phyloP scores from a whole-genome alignment of 768 basidiomycete genomes.

The Zangia roseola region DNA sequence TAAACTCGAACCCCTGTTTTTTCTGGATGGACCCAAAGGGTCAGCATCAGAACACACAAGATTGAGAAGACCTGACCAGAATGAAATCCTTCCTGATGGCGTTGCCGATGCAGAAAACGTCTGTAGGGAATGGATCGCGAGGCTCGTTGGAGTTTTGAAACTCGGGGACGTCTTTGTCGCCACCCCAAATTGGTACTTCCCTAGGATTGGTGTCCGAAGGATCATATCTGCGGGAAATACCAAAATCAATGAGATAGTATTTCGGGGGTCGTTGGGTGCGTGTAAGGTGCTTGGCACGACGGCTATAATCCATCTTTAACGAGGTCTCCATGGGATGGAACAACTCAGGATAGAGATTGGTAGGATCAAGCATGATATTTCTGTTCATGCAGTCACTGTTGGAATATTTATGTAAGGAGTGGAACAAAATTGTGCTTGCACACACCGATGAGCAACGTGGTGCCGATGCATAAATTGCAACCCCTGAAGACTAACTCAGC shows the following conservation, averaged over 20 bases:
- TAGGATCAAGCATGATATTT: slow-evolving; percentile 37
- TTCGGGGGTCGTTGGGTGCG: slow-evolving; percentile 30
- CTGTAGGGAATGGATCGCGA: slow-evolving; percentile 42
- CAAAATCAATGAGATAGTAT: slow-evolving; percentile 31
- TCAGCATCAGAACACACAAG: background rate
- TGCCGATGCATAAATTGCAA: slow-evolving; percentile 28
- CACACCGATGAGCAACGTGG: slow-evolving; percentile 15
- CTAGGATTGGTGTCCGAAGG: slow-evolving; percentile 27
- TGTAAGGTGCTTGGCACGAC: slow-evolving; percentile 23
- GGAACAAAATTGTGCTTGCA: background rate
- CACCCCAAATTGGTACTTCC: slow-evolving; percentile 35
- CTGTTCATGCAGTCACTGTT: slow-evolving; percentile 26
- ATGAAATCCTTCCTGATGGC: slow-evolving; percentile 32
- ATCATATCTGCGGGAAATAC: slow-evolving; percentile 32
- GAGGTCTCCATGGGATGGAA: slow-evolving; percentile 25
- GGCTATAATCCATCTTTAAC: slow-evolving; percentile 18
- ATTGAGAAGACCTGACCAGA: slow-evolving; percentile 18
- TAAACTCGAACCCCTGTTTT: slow-evolving; percentile 26
- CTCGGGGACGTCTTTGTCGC: slow-evolving; percentile 44
- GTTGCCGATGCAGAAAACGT: slow-evolving; percentile 46
- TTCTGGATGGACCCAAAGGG: background rate
- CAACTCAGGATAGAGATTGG: slow-evolving; percentile 21
- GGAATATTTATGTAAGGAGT: background rate
- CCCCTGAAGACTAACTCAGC: slow-evolving; percentile 10
- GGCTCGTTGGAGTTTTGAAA: slow-evolving; percentile 24